phyloP scores from a whole-genome alignment of 2,329 filamentous ascomycete genomes.

The Dactylellina haptotyla region DNA sequence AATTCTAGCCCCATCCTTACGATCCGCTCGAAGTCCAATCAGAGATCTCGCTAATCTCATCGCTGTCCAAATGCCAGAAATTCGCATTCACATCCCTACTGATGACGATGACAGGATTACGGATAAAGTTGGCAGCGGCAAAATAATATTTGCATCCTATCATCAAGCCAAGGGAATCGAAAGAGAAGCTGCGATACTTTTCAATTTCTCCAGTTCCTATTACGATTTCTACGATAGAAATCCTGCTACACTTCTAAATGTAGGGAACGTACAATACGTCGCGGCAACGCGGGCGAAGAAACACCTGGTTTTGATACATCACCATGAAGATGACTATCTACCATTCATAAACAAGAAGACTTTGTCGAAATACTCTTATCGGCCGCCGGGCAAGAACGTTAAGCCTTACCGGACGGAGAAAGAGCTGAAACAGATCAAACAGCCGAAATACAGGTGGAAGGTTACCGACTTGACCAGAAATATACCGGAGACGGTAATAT shows the following conservation, averaged over 20 bases:
- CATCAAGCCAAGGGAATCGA: constrained; percentile 56
- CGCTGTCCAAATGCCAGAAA: constrained; percentile 37
- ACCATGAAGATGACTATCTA: constrained; percentile 26
- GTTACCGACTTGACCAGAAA: constrained; percentile 47
- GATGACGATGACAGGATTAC: constrained; percentile 30
- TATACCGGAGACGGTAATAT: constrained; percentile 48
- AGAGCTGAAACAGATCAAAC: constrained; percentile 20
- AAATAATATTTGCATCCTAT: constrained; percentile 51
- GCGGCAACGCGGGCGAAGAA: constrained; percentile 52
- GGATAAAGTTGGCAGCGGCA: constrained; percentile 33
- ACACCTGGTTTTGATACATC: constrained; percentile 49
- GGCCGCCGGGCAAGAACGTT: constrained; percentile 20
- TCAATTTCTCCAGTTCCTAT: constrained; percentile 53
- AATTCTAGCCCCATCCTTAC: constrained; percentile 49
- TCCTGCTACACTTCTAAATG: constrained; percentile 13
- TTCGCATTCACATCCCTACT: constrained; percentile 40
- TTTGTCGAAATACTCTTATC: constrained; percentile 36
- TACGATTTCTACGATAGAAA: constrained; percentile 44
- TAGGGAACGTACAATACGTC: constrained; percentile 53
- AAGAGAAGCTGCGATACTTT: constrained; percentile 52
- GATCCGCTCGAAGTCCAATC: constrained; percentile 20
- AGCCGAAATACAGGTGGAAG: constrained; percentile 32
- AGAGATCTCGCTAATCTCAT: constrained; percentile 45
- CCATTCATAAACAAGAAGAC: constrained; percentile 43
- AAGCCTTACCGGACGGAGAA: constrained; percentile 26